Base-by-base conservation (phyloP, 2,329 filamentous ascomycete genomes). In the Zasmidium citrigriseum region DNA sequence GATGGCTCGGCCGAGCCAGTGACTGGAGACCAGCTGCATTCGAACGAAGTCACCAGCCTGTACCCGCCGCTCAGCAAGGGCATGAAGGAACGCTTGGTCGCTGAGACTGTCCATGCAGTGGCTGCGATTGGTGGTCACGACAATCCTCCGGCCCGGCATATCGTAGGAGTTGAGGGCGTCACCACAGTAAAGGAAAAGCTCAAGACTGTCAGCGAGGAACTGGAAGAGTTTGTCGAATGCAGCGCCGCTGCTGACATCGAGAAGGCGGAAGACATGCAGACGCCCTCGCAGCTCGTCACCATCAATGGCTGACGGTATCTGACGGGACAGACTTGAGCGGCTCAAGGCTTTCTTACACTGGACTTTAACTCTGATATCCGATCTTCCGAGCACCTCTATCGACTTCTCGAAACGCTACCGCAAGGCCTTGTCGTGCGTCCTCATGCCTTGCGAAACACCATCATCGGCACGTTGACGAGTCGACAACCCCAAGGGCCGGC, bases 181-280 rank as follows among this genome's bases (percentile, higher is more conserved):
- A 83, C 86, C 4, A 90, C 90, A 44, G 93, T 98, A 41, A 96
- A 93, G 73, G 95, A 98, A 77, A 98, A 98, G 77, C 79, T 99
- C 56, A 96, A 96, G 78, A 97, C 92, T 1, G 91, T 97, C 2
- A 96, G 91, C 63, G 93, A 98, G 73, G 95, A 98, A 77, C 78
- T 98, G 57, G 95, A 98, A 74, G 95, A 98, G 66, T 98, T 98
- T 75, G 89, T 96, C 24, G 91, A 96, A 68, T 89, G 92, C 23
- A 97, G 92, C 69, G 82, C 89, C 64, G 88, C 90, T 0, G 92
- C 95, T 16, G 93, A 96, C 72, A 89, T 91, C 55, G 72, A 71
- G 27, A 60, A 57, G 46, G 21, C 54, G n/a, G 63, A 57, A 18
- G 63, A 61, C 5, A 48, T 41, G 20, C 49, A 51, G 25, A 64